Evolutionary conservation across 148 eudicot genomes (phyloP), one percentile per base, ranked within the genome.

Genomic region (Simmondsia chinensis): DNA sequence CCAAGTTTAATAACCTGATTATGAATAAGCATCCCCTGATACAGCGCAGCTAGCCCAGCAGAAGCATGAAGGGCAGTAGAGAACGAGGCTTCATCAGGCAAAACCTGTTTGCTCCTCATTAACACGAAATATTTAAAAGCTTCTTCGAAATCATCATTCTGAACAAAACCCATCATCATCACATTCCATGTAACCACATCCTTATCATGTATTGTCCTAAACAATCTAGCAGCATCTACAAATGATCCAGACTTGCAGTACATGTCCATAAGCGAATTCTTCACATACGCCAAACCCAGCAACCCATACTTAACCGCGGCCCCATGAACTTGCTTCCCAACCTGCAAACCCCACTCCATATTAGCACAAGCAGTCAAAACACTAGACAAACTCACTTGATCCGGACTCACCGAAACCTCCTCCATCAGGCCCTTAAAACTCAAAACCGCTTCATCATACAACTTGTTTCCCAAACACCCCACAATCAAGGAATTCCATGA

Each of bases 131-230:
- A 57, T 24, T 48, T 71, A 48, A 70, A 74, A 38, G 67, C 85
- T 46, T 60, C 66, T 55, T 78, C 74, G 38, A 57, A 70, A 31
- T 57, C 39, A 12, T 47, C 49, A 27, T 43, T 61, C 48, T 70
- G 69, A 24, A 50, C 65, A 47, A 41, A 64, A 13, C 71, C 70
- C 64, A 45, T 62, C 24, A 61, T 40, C 64, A 74, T 57, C 48
- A 70, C 69, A 64, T 74, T 74, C 72, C 75, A 71, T 5, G 75
- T 48, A 37, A 78, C 74, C 14, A 48, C 77, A 74, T 78, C 66
- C 58, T 43, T 62, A 33, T 44, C 63, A 11, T 13, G 41, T 19
- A 29, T 42, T 1, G 41, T 59, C 11, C 16, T 29, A 66, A 71
- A 74, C 58, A 79, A 62, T 38, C 44, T 53, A 20, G 33, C 24